Evolutionary conservation across 129 eudicot species (phyloP).

Genomic region (Gnaphalium uliginosum): DNA sequence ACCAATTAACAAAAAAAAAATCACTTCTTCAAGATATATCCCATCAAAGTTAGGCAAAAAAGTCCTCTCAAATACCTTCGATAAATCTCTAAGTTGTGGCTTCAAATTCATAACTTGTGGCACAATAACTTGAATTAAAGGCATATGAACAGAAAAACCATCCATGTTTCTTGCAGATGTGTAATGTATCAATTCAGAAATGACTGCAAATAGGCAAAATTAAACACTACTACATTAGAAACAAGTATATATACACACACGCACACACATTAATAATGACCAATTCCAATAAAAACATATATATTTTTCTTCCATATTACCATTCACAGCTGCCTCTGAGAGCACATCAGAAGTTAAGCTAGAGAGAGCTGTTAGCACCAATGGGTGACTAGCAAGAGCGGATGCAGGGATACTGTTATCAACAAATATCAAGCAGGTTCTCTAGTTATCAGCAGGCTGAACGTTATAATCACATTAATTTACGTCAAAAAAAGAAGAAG

Average conservation of each 20-base stretch:
- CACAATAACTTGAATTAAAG: slow-evolving; percentile 90
- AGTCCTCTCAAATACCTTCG: slow-evolving; percentile 57
- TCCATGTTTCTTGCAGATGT: slow-evolving; percentile 75
- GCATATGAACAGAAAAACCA: slow-evolving; percentile 76
- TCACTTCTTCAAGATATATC: background rate
- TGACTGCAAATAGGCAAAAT: slow-evolving; percentile 57
- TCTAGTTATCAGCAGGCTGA: slow-evolving; percentile 17
- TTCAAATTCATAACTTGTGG: slow-evolving; percentile 89
- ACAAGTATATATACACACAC: background rate
- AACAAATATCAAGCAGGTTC: slow-evolving; percentile 25
- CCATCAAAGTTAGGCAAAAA: slow-evolving; percentile 3
- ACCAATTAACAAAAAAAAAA: slow-evolving; percentile 1
- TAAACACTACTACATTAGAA: slow-evolving; percentile 17
- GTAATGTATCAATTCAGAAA: slow-evolving; percentile 94
- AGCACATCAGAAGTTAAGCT: slow-evolving; percentile 77
- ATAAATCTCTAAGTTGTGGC: slow-evolving; percentile 89
- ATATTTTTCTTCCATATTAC: slow-evolving; percentile 34
- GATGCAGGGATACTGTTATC: slow-evolving; percentile 87
- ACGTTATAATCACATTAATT: background rate
- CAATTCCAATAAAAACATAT: slow-evolving; percentile 5
- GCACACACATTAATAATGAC: slow-evolving; percentile 15
- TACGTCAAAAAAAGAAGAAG: background rate
- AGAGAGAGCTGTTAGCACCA: slow-evolving; percentile 93
- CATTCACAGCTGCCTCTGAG: slow-evolving; percentile 95
- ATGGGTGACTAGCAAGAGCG: slow-evolving; percentile 85